Base-by-base conservation (phyloP, 441 rosid species). In the Aleurites moluccanus region DNA sequence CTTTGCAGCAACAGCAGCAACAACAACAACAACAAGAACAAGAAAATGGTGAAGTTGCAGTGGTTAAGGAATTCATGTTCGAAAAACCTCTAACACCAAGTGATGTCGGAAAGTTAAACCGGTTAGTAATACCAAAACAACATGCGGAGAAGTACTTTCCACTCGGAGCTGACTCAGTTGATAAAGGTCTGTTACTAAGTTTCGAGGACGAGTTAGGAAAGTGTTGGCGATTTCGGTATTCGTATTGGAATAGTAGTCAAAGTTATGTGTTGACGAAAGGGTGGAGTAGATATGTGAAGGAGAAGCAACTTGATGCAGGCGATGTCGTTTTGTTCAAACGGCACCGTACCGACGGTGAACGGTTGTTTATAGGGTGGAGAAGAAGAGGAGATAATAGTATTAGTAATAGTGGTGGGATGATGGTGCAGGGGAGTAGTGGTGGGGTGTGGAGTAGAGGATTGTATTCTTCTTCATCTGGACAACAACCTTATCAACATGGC, bases 211-310 rank as follows among this genome's bases (percentile, higher is more conserved):
- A 94, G 88, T 86, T 87, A 0, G 99, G 97, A 33, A 93, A 87
- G 88, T 86, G 80, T 66, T 93, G 99, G 99, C 70, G 91, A 45
- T 95, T 95, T 74, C 82, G 98, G 52, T 94, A 92, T 84, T 92
- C 99, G n/a, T 95, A 95, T 73, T 95, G 99, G 99, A 93, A 89
- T 78, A 92, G 99, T 72, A 94, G 98, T 72, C 98, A 94, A 55
- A 94, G 98, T 83, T 94, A 94, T 71, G 98, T 94, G 45, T 73
- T 94, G 79, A 94, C 99, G 3, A 95, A 95, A 82, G 99, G 99
- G 11, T 95, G 99, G 99, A 92, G 99, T 75, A 75, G 96, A 52
- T 95, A 95, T 77, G 99, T 95, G 18, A 95, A 92, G 74, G 99
- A 95, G 83, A 95, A 95, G 81, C 90, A 85, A 38, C 92, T 95